Conservation (phyloP, 2,329 filamentous ascomycete species). For the Mycogone perniciosa region DNA sequence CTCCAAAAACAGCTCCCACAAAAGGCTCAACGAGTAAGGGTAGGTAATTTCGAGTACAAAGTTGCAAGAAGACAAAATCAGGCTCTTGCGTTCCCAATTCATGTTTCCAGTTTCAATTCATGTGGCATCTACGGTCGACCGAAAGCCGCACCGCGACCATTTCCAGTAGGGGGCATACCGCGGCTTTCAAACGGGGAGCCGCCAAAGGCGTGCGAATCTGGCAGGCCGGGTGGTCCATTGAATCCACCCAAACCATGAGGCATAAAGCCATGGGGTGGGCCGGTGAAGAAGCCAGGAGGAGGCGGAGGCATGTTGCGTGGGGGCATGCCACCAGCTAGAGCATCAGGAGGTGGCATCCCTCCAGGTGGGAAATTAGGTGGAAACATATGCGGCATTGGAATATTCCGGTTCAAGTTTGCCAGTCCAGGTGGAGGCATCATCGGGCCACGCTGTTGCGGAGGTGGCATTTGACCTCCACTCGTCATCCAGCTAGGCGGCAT, state of each 20-base stretch:
- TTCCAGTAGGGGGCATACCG: conserved; percentile 46
- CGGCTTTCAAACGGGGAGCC: conserved; percentile 48
- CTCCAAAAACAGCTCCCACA: no score
- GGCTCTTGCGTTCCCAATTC: no score
- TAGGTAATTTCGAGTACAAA: no score
- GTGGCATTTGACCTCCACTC: conserved; percentile 37
- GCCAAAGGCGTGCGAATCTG: conserved; percentile 41
- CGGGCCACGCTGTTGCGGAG: conserved; percentile 37
- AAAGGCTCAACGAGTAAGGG: no score
- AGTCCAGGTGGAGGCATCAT: conserved; percentile 59
- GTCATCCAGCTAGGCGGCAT: conserved; percentile 52
- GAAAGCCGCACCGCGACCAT: conserved; percentile 28
- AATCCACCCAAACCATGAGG: conserved; percentile 52
- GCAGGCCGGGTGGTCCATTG: conserved; percentile 43
- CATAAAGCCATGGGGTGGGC: conserved; percentile 46
- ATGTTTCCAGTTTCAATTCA: no score
- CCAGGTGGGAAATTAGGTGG: conserved; percentile 54
- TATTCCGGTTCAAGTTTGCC: conserved; percentile 29
- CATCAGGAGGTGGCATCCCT: conserved; percentile 42
- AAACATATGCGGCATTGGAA: conserved; percentile 53
- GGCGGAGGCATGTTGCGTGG: conserved; percentile 50
- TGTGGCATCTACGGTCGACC: conserved; percentile 23
- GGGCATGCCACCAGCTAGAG: conserved; percentile 40
- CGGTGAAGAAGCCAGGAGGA: conserved; percentile 52
- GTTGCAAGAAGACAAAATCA: no score